A percentile compares a stretch with the other conserved stretches of the same genome.
Conservation (phyloP, 2,329 filamentous ascomycete genomes). For the Fusarium agapanthi region DNA sequence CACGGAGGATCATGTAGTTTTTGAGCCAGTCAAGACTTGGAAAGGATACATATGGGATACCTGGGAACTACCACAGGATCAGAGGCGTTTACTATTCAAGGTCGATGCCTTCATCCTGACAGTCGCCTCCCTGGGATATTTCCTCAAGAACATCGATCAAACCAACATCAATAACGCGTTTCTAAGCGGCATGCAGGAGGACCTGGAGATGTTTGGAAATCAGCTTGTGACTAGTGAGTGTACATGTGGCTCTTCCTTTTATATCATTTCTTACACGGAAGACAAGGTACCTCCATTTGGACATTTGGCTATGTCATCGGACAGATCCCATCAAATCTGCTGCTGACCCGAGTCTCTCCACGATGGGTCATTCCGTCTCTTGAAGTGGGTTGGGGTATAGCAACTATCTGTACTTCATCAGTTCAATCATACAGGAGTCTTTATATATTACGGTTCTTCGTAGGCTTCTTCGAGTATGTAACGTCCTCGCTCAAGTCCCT, state of each 20-base stretch:
- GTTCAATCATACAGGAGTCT: slow-evolving; percentile 11
- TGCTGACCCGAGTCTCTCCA: slow-evolving; percentile 23
- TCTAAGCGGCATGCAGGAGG: not conserved
- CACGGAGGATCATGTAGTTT: not conserved
- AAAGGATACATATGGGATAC: slow-evolving; percentile 3
- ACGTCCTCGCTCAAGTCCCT: accelerated
- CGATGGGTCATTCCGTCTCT: slow-evolving; percentile 11
- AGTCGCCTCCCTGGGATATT: not conserved
- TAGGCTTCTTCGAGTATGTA: slow-evolving; percentile 31
- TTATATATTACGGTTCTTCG: slow-evolving; percentile 24
- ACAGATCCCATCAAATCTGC: slow-evolving; percentile 40
- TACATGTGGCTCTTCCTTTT: too few species aligned
- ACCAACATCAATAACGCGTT: not conserved
- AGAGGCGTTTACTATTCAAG: not conserved
- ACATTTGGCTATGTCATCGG: slow-evolving; percentile 39
- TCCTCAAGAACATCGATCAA: not conserved
- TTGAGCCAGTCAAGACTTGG: not conserved
- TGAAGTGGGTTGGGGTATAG: slow-evolving; percentile 20
- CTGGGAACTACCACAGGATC: not conserved
- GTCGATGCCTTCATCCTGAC: not conserved
- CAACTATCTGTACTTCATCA: slow-evolving; percentile 5
- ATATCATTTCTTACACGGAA: not conserved
- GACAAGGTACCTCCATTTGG: slow-evolving; percentile 20
- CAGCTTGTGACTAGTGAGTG: not conserved
- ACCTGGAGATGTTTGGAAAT: not conserved